Evolutionary conservation across 2,329 filamentous ascomycete genomes (phyloP).

Genomic region (Penicillium glabrum): DNA sequence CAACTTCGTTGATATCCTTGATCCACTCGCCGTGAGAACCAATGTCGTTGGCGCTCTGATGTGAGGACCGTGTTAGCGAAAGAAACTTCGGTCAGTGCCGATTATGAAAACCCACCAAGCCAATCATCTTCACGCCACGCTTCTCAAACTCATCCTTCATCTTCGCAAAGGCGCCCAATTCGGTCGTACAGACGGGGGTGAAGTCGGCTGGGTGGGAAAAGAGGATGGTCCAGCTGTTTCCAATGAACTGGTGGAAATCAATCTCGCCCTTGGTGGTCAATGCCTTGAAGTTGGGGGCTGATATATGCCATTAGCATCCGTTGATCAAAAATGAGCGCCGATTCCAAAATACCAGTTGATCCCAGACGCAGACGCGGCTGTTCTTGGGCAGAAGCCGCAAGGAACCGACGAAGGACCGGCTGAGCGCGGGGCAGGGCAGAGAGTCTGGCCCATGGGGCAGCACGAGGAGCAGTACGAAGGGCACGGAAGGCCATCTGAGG

Average conservation of each 20-base stretch:
- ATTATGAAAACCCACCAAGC: constrained; percentile 54
- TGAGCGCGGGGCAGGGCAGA: constrained; percentile 23
- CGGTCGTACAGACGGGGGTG: constrained; percentile 93
- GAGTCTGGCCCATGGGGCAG: constrained; percentile 18
- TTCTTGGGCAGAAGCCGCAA: constrained; percentile 28
- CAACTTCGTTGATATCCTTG: constrained; percentile 76
- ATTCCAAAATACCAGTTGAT: constrained; percentile 29
- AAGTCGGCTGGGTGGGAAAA: constrained; percentile 76
- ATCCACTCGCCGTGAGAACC: constrained; percentile 21
- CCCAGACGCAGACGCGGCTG: constrained; percentile 37
- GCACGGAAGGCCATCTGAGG: constrained; percentile 28
- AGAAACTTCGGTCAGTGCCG: neutral
- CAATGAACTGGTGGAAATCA: constrained; percentile 70
- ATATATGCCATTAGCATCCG: neutral
- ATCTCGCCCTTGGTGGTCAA: constrained; percentile 65
- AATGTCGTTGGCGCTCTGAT: constrained; percentile 63
- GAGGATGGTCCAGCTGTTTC: constrained; percentile 66
- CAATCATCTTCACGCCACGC: constrained; percentile 87
- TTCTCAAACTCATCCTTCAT: constrained; percentile 84
- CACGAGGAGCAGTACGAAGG: constrained; percentile 20
- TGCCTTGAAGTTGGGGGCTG: constrained; percentile 66
- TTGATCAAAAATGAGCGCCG: neutral
- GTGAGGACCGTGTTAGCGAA: neutral
- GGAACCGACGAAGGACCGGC: constrained; percentile 30
- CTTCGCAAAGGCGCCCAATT: constrained; percentile 90